A percentile compares a stretch with the other conserved stretches of the same genome.
phyloP scores from a whole-genome alignment of 768 basidiomycete genomes.

The Mycena metata region DNA sequence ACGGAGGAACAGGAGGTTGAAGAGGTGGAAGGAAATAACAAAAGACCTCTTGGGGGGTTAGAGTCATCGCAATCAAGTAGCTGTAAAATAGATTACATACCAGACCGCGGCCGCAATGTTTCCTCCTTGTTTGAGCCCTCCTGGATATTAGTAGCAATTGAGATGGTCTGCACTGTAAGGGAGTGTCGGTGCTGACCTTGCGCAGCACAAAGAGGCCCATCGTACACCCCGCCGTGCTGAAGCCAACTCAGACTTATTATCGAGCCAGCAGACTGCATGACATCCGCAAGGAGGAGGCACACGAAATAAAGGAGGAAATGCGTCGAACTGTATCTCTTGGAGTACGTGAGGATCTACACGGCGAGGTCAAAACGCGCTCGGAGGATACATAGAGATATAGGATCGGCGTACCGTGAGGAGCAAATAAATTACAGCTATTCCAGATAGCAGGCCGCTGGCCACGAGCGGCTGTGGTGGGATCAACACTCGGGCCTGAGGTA shows the following conservation, averaged over 20 bases:
- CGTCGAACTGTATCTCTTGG: conserved; percentile 10
- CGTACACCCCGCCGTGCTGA: conserved; percentile 12
- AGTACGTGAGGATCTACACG: conserved; percentile 10
- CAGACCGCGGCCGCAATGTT: conserved; percentile 54
- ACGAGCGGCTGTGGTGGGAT: conserved; percentile 4
- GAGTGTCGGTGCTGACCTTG: neutral
- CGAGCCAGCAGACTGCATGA: conserved; percentile 20
- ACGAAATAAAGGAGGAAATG: conserved; percentile 20
- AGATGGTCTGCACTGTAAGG: neutral
- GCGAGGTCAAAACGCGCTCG: too few relatives aligned
- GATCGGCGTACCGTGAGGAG: conserved; percentile 18
- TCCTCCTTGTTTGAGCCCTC: conserved; percentile 53
- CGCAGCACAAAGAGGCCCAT: conserved; percentile 2
- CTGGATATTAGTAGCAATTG: conserved; percentile 25
- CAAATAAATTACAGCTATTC: conserved; percentile 13
- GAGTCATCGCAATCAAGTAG: neutral
- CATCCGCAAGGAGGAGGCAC: conserved; percentile 18
- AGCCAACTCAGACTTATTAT: conserved; percentile 23
- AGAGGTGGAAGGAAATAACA: neutral
- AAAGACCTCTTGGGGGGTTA: neutral
- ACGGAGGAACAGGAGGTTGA: conserved; percentile 50
- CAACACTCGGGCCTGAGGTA: neutral
- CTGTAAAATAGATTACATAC: conserved; percentile 33
- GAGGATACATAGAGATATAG: neutral
- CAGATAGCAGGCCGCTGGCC: conserved; percentile 9